Percentiles rank a stretch among this genome's conserved stretches.
Evolutionary conservation across 305 asterid genomes (phyloP).

Genomic region (Ilex paraguariensis): DNA sequence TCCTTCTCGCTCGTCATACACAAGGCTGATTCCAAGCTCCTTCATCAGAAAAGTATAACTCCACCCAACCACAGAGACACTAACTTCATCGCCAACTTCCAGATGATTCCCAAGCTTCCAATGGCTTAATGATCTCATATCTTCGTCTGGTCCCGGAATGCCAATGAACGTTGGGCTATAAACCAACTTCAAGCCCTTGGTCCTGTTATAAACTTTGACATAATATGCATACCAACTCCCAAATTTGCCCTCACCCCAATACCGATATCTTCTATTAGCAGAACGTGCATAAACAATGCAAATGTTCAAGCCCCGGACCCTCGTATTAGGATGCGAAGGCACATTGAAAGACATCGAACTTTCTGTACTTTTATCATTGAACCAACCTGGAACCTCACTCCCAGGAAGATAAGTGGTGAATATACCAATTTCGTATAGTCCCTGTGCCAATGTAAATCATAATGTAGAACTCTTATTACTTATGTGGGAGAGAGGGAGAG

Average conservation of each 20-base stretch:
- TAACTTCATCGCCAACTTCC: constrained; percentile 13
- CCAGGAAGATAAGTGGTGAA: constrained; percentile 16
- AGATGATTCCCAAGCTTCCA: constrained; percentile 13
- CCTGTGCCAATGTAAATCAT: constrained; percentile 3
- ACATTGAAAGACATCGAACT: constrained; percentile 5
- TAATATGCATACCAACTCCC: background rate
- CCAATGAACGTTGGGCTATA: constrained; percentile 20
- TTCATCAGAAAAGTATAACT: constrained; percentile 7
- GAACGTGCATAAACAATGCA: constrained; percentile 13
- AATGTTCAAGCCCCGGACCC: constrained; percentile 6
- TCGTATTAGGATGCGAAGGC: constrained; percentile 7
- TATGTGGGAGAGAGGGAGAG: background rate
- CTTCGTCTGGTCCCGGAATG: constrained; percentile 15
- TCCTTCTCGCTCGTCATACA: constrained; percentile 3
- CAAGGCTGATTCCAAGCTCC: constrained; percentile 12
- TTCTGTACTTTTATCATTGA: constrained; percentile 4
- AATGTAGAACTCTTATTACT: background rate
- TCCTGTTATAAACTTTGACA: constrained; percentile 7
- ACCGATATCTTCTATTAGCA: background rate
- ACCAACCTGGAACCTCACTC: constrained; percentile 16
- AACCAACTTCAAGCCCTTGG: constrained; percentile 14
- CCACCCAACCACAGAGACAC: constrained; percentile 12
- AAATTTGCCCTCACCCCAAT: background rate
- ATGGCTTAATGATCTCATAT: constrained; percentile 14
- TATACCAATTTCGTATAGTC: constrained; percentile 22